Evolutionary conservation across 2,329 filamentous ascomycete genomes (phyloP).

Genomic region (Microcyclospora tardicrescens): DNA sequence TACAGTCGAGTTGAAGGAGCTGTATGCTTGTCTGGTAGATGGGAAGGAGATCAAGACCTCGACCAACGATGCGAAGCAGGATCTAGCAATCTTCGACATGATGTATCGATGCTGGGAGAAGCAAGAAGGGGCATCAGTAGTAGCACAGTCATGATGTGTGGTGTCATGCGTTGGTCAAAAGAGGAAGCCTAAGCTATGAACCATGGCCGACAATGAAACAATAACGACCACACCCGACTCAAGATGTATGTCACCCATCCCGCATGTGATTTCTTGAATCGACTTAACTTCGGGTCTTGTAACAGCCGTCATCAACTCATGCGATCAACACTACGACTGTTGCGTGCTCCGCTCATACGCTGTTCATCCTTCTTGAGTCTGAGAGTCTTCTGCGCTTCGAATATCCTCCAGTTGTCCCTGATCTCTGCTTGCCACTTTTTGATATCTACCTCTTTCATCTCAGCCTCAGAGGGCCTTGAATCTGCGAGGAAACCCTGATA

Average conservation of each 20-base stretch:
- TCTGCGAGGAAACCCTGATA: too few relatives aligned
- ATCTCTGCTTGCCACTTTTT: constrained; percentile 4
- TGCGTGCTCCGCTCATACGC: too few relatives aligned
- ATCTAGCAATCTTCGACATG: constrained; percentile 25
- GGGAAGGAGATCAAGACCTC: constrained; percentile 30
- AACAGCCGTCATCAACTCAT: too few relatives aligned
- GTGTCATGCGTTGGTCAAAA: too few relatives aligned
- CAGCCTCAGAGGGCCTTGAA: background rate
- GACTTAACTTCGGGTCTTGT: too few relatives aligned
- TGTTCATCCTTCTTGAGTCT: too few relatives aligned
- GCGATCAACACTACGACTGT: too few relatives aligned
- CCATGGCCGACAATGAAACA: too few relatives aligned
- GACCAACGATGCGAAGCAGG: constrained; percentile 28
- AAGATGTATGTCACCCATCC: background rate
- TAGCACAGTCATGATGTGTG: too few relatives aligned
- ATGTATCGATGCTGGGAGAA: constrained; percentile 6
- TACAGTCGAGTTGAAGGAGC: constrained; percentile 30
- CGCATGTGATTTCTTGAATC: too few relatives aligned
- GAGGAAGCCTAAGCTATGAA: too few relatives aligned
- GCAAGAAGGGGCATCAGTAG: background rate
- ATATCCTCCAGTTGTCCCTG: constrained; percentile 1
- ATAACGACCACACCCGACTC: too few relatives aligned
- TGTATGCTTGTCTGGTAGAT: constrained; percentile 27
- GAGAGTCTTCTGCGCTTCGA: background rate
- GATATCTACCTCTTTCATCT: constrained; percentile 1